A percentile compares a stretch with the other conserved stretches of the same genome.
Evolutionary conservation across 306 rosid species (phyloP).

Genomic region (Sicyos edulis): DNA sequence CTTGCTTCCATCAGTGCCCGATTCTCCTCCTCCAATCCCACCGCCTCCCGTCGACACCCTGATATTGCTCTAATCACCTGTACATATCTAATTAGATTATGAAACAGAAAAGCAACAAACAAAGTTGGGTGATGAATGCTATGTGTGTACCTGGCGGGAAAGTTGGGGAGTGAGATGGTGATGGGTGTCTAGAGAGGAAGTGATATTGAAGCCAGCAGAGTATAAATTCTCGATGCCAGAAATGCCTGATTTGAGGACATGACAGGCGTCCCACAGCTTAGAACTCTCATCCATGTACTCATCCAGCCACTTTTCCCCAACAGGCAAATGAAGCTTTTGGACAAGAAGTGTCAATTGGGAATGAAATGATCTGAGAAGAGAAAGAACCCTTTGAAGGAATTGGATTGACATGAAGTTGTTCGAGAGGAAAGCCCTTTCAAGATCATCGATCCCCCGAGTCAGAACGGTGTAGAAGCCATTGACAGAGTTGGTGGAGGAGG

Average conservation of each 20-base stretch:
- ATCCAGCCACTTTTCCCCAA: slow-evolving; percentile 97
- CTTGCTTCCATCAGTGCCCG: slow-evolving; percentile 74
- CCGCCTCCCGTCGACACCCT: slow-evolving; percentile 73
- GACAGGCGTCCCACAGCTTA: slow-evolving; percentile 98
- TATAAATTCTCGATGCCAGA: slow-evolving; percentile 71
- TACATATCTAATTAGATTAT: neutral
- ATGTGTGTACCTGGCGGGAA: slow-evolving; percentile 77
- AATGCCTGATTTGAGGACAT: slow-evolving; percentile 84
- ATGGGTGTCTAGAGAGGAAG: slow-evolving; percentile 64
- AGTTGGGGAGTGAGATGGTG: slow-evolving; percentile 67
- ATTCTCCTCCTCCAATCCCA: slow-evolving; percentile 88
- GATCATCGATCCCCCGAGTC: slow-evolving; percentile 91
- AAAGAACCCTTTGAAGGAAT: slow-evolving; percentile 82
- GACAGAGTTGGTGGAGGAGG: slow-evolving; percentile 80
- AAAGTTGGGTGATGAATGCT: too few species aligned
- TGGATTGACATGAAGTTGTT: slow-evolving; percentile 97
- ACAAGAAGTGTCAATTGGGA: slow-evolving; percentile 83
- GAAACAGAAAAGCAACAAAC: neutral
- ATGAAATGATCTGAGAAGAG: slow-evolving; percentile 86
- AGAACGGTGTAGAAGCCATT: slow-evolving; percentile 85
- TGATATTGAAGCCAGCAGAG: slow-evolving; percentile 70
- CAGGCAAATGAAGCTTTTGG: slow-evolving; percentile 89
- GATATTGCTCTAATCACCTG: slow-evolving; percentile 81
- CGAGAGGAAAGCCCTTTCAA: slow-evolving; percentile 64
- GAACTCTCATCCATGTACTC: slow-evolving; percentile 99